Percentiles rank a stretch among this genome's conserved stretches.
These are phyloP conservation scores for Plasmodium adleri DNA, from an alignment of 169 alveolate species.

Conservation along the genomic window DNA sequence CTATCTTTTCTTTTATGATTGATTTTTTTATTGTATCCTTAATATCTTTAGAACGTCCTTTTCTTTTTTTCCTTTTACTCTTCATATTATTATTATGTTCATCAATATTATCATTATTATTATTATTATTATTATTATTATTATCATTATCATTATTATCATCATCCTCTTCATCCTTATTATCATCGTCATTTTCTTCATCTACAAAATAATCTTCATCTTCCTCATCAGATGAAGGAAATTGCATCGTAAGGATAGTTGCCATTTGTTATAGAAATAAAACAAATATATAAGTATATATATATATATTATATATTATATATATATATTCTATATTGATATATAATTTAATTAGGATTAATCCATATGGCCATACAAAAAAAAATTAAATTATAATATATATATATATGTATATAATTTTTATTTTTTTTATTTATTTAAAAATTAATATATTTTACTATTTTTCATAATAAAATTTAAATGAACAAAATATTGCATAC, in stretches of 20 bases:
- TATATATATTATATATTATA: slow-evolving; percentile 2
- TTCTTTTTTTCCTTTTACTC: slow-evolving; percentile 5
- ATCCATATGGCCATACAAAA: no score
- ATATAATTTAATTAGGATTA: no score
- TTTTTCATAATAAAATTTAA: no score
- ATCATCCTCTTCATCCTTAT: slow-evolving; percentile 33
- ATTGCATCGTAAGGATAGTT: slow-evolving; percentile 61
- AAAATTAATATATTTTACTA: no score
- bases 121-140: background rate
- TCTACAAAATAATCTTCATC: slow-evolving; percentile 63
- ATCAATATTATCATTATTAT: background rate
- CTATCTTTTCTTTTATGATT: slow-evolving; percentile 63
- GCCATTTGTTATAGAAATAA: slow-evolving; percentile 21
- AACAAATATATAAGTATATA: background rate
- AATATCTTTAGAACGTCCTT: slow-evolving; percentile 11
- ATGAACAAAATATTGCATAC: no score
- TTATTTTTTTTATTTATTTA: no score
- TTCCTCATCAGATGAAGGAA: slow-evolving; percentile 50
- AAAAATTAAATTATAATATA: no score
- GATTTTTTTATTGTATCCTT: slow-evolving; percentile 26
- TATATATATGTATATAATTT: no score
- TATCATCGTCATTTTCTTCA: no score
- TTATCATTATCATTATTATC: background rate
- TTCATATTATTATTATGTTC: background rate
- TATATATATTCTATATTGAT: background rate